Conservation (phyloP, 2,329 filamentous ascomycete species). For the Sarocladium kiliense region DNA sequence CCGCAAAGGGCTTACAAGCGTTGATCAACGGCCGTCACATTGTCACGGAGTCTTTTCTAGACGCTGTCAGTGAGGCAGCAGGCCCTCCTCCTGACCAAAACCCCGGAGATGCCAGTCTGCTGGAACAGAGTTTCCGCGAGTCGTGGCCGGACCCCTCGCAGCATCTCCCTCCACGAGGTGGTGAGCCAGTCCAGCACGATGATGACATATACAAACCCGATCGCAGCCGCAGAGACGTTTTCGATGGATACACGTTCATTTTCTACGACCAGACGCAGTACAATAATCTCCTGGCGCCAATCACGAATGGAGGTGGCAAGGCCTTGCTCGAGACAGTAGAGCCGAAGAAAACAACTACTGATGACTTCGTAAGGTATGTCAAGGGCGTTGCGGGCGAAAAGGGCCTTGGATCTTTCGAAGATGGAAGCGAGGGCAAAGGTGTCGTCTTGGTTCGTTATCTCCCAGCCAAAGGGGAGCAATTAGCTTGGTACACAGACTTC, state of each 20-base stretch:
- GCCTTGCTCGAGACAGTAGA: slow-evolving; percentile 61
- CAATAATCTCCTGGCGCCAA: slow-evolving; percentile 66
- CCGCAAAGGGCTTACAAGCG: slow-evolving; percentile 78
- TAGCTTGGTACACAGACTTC: slow-evolving; percentile 66
- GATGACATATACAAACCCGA: slow-evolving; percentile 70
- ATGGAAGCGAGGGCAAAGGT: slow-evolving; percentile 60
- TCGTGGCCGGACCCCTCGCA: slow-evolving; percentile 72
- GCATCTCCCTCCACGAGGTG: slow-evolving; percentile 68
- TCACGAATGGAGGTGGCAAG: slow-evolving; percentile 80
- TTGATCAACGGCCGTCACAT: slow-evolving; percentile 76
- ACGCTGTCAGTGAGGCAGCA: slow-evolving; percentile 62
- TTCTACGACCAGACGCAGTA: slow-evolving; percentile 76
- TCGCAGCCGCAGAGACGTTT: slow-evolving; percentile 60
- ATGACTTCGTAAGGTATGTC: slow-evolving; percentile 75
- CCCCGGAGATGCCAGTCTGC: slow-evolving; percentile 39
- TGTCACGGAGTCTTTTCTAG: slow-evolving; percentile 68
- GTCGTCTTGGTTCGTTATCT: slow-evolving; percentile 75
- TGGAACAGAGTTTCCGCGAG: slow-evolving; percentile 76
- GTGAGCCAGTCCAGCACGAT: slow-evolving; percentile 67
- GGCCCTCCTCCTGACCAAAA: slow-evolving; percentile 41
- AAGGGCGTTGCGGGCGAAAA: slow-evolving; percentile 71
- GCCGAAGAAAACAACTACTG: slow-evolving; percentile 58
- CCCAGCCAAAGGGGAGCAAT: slow-evolving; percentile 47
- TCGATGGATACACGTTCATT: slow-evolving; percentile 83
- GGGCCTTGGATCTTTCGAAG: slow-evolving; percentile 58